Base-by-base conservation (phyloP, 2,329 filamentous ascomycete species). In the Phialocephala subalpina region DNA sequence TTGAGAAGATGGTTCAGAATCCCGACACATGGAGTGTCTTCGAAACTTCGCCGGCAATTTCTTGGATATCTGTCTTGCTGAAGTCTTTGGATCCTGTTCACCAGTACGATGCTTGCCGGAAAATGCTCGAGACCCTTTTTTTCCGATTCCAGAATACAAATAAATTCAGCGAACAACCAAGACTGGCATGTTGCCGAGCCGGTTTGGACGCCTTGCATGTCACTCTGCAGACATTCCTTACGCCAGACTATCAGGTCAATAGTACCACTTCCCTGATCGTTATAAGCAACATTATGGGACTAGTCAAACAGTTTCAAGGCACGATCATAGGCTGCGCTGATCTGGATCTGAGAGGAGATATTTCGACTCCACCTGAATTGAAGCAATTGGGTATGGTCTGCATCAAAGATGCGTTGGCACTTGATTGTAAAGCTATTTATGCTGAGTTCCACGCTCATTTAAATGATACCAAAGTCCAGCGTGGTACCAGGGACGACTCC, bases 51-150 rank as follows among this genome's bases (percentile, higher is more conserved):
- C 83, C 86, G 0, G 87, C 93, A 63, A 87, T 94, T 9, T 87
- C 87, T 25, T 98, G 94, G 93, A 87, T 96, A 36, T 83, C 84
- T 25, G 88, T 90, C 0, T 93, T 97, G 75, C 86, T 97, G 68
- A 83, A 86, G 35, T 97, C 94, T 1, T 85, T 97, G 65, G 89
- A 90, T 66, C 84, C 90, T 5, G 87, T 90, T 63, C 92, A 93
- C 73, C 88, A 93, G 66, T 89, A 91, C 20, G 91, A 94, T 70
- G 91, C 92, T 8, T 94, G 93, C 77, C 89, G 93, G 67, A 88
- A 91, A n/a, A 82, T 97, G 49, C 84, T 93, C 45, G 86, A 91
- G 68, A 89, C 93, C 62, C 84, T 97, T 11, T 86, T 97, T 49
- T 85, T 88, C 63, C 86, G 85, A 7, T 83, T 90, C 25, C 87